Evolutionary conservation across 768 basidiomycete species (phyloP), one percentile per base, ranked within the genome.

Genomic region (Pleurotus tuber-regium): DNA sequence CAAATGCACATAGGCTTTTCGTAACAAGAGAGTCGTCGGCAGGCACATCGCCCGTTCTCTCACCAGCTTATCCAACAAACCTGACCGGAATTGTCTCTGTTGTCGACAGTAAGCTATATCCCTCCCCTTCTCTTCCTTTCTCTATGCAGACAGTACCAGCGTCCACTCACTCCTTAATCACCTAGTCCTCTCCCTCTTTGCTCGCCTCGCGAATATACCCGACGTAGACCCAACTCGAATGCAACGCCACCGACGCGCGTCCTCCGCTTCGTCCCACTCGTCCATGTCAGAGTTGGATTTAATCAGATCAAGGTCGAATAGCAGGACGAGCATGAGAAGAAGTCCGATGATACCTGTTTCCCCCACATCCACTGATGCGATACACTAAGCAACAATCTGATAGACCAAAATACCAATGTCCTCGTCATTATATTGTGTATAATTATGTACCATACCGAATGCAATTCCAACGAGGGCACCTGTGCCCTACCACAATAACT

Each of bases 31-130:
- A 91, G 46, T 72, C 78, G 6, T 54, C 68, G 1, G 23, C 30
- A 35, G 46, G 46, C 12, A 68, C 76, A 2, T 82, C 84, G 1
- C 79, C 82, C 2, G 59, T 77, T 8, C 55, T 73, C 51, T 66
- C 77, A 19, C 63, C 78, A 36, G 59, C 68, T 51, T 52, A 64
- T 43, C 64, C 76, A 4, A 76, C 77, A 36, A 78, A 76, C 57
- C 72, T 88, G 5, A 82, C 76, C 6, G 90, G 90, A 11, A 78
- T 92, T n/a, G 85, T 91, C 8, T 91, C 90, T 11, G 78, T 87
- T 53, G 87, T 89, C 19, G 90, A 92, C 61, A 83, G 90, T 92
- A 60, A 53, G 83, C 72, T 3, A 25, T 29, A 25, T 8, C 24
- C 29, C 4, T 29, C 10, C 28, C 19, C 42, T 43, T 11, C 26